phyloP scores from a whole-genome alignment of 345 rosid genomes.

The Moricandia arvensis region DNA sequence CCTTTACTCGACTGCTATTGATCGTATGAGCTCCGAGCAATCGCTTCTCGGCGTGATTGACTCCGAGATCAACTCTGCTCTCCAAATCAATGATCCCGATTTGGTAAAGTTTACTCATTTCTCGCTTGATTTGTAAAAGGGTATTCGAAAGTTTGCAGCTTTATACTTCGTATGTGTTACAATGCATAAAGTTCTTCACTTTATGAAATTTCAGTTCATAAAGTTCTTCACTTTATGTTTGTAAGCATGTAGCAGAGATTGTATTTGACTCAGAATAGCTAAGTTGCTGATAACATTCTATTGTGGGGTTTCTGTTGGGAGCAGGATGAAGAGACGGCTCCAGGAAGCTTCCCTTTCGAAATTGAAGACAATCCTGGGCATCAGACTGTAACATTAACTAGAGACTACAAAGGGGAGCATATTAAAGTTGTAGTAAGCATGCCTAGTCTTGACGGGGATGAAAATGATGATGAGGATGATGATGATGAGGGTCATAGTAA shows the following conservation, averaged over 20 bases:
- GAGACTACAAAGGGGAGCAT: constrained; percentile 66
- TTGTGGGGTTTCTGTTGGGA: constrained; percentile 6
- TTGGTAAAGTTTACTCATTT: constrained; percentile 37
- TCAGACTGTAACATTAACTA: constrained; percentile 58
- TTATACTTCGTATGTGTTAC: neutral
- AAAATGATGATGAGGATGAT: constrained; percentile 26
- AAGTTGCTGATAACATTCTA: neutral
- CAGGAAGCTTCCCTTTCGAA: constrained; percentile 67
- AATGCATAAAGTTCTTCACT: neutral
- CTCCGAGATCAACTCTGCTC: constrained; percentile 60
- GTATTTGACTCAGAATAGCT: neutral
- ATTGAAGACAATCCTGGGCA: constrained; percentile 69
- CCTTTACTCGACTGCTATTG: constrained; percentile 49
- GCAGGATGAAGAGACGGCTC: constrained; percentile 55
- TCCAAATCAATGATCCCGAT: constrained; percentile 48
- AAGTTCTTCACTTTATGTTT: neutral
- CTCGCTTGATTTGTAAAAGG: neutral
- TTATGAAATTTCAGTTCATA: neutral
- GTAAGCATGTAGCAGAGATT: neutral
- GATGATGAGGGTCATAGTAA: constrained; percentile 42
- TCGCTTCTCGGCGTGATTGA: constrained; percentile 58
- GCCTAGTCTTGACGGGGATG: constrained; percentile 58
- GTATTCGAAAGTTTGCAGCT: neutral
- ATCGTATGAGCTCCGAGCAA: constrained; percentile 48
- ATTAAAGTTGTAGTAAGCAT: constrained; percentile 71